Evolutionary conservation across 2,329 filamentous ascomycete species (phyloP).

Genomic region (Alternaria sp.): DNA sequence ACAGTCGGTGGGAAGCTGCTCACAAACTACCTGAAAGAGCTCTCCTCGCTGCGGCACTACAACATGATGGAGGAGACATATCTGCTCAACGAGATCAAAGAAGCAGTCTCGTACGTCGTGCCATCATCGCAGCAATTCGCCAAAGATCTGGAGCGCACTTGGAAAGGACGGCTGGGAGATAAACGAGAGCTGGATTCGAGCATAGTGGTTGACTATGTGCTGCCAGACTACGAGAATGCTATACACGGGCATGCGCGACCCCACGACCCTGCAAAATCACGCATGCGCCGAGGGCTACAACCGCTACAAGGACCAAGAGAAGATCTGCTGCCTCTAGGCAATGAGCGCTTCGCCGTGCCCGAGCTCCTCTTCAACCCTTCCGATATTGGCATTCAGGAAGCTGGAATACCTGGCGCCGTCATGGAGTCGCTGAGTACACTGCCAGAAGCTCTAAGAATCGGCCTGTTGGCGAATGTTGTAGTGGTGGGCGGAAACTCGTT

Average conservation of each 20-base stretch:
- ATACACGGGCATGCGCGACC: constrained; percentile 75
- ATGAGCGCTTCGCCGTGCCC: constrained; percentile 89
- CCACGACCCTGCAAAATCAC: constrained; percentile 72
- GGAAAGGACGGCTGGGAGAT: constrained; percentile 69
- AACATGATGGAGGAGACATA: constrained; percentile 94
- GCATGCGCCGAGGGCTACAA: constrained; percentile 58
- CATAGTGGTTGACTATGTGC: constrained; percentile 87
- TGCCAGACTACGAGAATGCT: constrained; percentile 76
- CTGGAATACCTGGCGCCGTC: constrained; percentile 82
- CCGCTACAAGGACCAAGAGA: constrained; percentile 62
- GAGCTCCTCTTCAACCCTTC: constrained; percentile 87
- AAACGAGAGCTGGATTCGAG: constrained; percentile 59
- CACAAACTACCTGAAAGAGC: constrained; percentile 89
- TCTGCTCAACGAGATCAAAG: constrained; percentile 96
- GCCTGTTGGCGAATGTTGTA: constrained; percentile 83
- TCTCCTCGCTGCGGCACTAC: constrained; percentile 89
- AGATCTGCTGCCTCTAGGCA: constrained; percentile 84
- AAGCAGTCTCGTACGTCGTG: constrained; percentile 83
- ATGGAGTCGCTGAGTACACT: constrained; percentile 76
- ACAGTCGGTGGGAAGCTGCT: constrained; percentile 92
- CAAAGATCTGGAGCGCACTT: constrained; percentile 78
- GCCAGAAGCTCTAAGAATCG: constrained; percentile 83
- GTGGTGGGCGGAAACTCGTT: constrained; percentile 86
- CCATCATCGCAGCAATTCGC: constrained; percentile 67
- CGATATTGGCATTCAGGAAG: constrained; percentile 84